Base-by-base conservation (phyloP, 768 basidiomycete species). In the Crucibulum laeve region DNA sequence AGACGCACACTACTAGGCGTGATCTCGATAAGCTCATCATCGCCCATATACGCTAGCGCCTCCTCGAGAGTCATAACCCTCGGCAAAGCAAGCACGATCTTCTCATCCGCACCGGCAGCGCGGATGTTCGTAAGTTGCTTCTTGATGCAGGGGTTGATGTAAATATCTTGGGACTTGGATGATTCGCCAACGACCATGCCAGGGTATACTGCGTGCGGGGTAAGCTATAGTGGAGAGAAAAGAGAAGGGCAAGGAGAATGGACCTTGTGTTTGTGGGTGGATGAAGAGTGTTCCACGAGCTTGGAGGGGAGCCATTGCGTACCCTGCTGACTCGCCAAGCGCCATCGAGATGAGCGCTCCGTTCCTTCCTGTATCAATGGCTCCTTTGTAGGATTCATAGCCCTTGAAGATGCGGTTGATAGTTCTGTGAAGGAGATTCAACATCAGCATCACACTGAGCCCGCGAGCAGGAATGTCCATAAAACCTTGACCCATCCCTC, bases 111-210 rank as follows among this genome's bases (percentile, higher is more conserved):
- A 7, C 54, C 69, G 1, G 71, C 74, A 4, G 71, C 67, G 1
- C 73, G 67, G 40, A 76, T 66, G 54, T 76, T 70, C n/a, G n/a
- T n/a, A n/a, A n/a, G n/a, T n/a, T n/a, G n/a, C n/a, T n/a, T n/a
- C n/a, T n/a, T n/a, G n/a, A n/a, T n/a, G n/a, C n/a, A n/a, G n/a
- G n/a, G n/a, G n/a, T n/a, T n/a, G n/a, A n/a, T n/a, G n/a, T n/a
- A 69, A n/a, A 76, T 53, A 47, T 73, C 71, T 15, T 68, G 62
- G 2, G 68, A 39, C 53, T 74, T 73, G 10, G 65, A 68, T 11
- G 69, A 68, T 60, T 74, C 74, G 42, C 74, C 74, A 40, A 76
- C 68, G 33, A 76, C 69, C 74, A 76, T 73, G 14, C 73, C 73
- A 2, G 71, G 66, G 53, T 76, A 76, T n/a, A 76, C 74, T 72